A percentile compares a stretch with the other conserved stretches of the same genome.
Conservation (phyloP, 257 asterid genomes). For the Perilla frutescens region DNA sequence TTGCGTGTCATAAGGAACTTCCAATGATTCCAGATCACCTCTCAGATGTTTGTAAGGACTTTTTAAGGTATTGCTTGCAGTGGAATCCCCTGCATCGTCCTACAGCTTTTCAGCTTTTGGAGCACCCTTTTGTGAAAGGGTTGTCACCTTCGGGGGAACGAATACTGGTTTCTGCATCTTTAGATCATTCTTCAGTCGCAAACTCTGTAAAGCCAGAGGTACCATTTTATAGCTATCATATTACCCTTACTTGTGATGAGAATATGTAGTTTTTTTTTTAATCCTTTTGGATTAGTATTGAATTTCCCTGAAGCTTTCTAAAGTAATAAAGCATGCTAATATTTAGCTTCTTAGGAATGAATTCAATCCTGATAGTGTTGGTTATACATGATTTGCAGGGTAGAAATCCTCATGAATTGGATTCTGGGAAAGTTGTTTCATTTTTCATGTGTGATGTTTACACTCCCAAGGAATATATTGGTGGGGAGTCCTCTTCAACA, state of each 20-base stretch:
- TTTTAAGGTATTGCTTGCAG: slow-evolving; percentile 75
- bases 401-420: slow-evolving; percentile 48
- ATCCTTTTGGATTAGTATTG: slow-evolving; percentile 1
- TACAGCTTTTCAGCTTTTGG: slow-evolving; percentile 71
- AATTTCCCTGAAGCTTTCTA: too few relatives aligned
- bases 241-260: too few relatives aligned
- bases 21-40: slow-evolving; percentile 76
- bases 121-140: slow-evolving; percentile 74
- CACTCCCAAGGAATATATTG: slow-evolving; percentile 50
- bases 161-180: slow-evolving; percentile 31
- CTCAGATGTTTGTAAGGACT: slow-evolving; percentile 73
- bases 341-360: too few relatives aligned
- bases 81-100: slow-evolving; percentile 78
- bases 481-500: slow-evolving; percentile 56
- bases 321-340: too few relatives aligned
- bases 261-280: too few relatives aligned
- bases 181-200: slow-evolving; percentile 15
- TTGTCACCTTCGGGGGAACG: slow-evolving; percentile 53
- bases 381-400: slow-evolving; percentile 46
- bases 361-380: too few relatives aligned
- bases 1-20: slow-evolving; percentile 66
- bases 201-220: slow-evolving; percentile 56
- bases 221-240: slow-evolving; percentile 10
- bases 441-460: slow-evolving; percentile 48
- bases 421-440: slow-evolving; percentile 53